Conservation (phyloP, 805 yeast genomes). For the Candida taoyuanica region DNA sequence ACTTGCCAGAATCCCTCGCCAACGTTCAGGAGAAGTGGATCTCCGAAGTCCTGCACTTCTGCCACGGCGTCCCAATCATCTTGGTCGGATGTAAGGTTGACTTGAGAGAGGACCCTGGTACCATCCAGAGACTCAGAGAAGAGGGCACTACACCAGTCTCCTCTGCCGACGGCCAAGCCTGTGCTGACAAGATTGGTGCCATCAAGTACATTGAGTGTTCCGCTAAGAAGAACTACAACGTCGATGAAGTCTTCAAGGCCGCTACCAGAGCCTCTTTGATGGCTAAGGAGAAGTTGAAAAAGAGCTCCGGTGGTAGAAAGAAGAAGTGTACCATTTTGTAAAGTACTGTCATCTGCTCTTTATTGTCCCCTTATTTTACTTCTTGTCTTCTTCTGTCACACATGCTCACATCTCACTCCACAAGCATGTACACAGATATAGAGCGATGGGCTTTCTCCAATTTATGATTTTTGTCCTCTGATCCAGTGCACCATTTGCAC, state of each 20-base stretch:
- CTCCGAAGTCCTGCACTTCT: constrained; percentile 87
- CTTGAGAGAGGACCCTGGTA: constrained; percentile 75
- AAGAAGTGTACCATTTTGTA: constrained; percentile 65
- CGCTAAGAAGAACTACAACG: constrained; percentile 88
- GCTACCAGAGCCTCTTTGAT: constrained; percentile 88
- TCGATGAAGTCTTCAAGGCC: constrained; percentile 85
- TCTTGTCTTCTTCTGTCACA: neutral
- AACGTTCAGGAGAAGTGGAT: constrained; percentile 96
- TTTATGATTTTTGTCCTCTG: too few relatives aligned
- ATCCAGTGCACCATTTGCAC: too few relatives aligned
- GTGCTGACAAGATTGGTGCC: constrained; percentile 88
- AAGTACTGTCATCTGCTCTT: too few relatives aligned
- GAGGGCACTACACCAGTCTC: constrained; percentile 79
- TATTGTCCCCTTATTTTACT: neutral
- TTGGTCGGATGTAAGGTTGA: constrained; percentile 91
- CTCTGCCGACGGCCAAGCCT: constrained; percentile 76
- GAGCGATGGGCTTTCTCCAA: too few relatives aligned
- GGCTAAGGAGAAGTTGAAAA: constrained; percentile 37
- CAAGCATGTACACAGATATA: too few relatives aligned
- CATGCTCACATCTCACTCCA: neutral
- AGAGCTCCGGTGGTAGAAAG: constrained; percentile 48
- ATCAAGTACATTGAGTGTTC: constrained; percentile 86
- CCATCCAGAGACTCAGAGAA: constrained; percentile 69
- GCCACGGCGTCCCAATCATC: constrained; percentile 90
- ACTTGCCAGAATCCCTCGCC: constrained; percentile 86